Percentiles rank a stretch among this genome's conserved stretches.
Conservation (phyloP, 1,284 basidiomycete species). For the Stygiomarasmius scandens region DNA sequence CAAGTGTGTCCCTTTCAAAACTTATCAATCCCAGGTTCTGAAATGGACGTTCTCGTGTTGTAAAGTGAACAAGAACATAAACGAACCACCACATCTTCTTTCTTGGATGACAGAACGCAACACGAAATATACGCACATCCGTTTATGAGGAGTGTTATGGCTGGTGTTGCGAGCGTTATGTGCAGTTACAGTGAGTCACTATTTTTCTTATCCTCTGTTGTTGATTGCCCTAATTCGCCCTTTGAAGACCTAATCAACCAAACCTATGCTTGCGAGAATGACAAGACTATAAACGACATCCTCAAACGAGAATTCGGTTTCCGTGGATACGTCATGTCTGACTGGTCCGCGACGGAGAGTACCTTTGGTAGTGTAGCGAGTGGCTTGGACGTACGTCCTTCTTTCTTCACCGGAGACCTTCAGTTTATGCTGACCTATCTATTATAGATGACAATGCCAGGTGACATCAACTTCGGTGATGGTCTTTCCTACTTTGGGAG, state of each 20-base stretch:
- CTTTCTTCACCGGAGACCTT: neutral
- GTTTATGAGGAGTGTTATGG: constrained; percentile 76
- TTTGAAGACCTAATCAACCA: constrained; percentile 66
- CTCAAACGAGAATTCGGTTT: constrained; percentile 82
- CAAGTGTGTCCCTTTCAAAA: constrained; percentile 55
- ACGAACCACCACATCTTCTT: constrained; percentile 55
- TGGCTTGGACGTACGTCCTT: constrained; percentile 64
- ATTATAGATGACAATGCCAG: constrained; percentile 76
- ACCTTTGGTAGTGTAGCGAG: constrained; percentile 57
- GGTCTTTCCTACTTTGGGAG: constrained; percentile 59
- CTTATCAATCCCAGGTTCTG: neutral
- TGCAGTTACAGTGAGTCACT: constrained; percentile 60
- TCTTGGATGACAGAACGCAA: constrained; percentile 78
- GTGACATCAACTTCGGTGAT: constrained; percentile 59
- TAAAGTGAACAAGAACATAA: constrained; percentile 69
- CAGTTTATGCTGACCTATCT: neutral
- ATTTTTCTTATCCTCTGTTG: neutral
- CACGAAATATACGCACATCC: constrained; percentile 76
- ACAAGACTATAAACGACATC: constrained; percentile 73
- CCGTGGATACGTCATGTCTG: constrained; percentile 74
- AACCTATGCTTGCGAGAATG: constrained; percentile 80
- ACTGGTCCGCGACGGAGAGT: constrained; percentile 56
- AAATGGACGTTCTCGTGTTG: constrained; percentile 7
- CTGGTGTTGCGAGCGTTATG: constrained; percentile 79
- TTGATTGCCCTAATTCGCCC: neutral